Conservation (phyloP, 2,329 filamentous ascomycete species). For the Nigrospora oryzae region DNA sequence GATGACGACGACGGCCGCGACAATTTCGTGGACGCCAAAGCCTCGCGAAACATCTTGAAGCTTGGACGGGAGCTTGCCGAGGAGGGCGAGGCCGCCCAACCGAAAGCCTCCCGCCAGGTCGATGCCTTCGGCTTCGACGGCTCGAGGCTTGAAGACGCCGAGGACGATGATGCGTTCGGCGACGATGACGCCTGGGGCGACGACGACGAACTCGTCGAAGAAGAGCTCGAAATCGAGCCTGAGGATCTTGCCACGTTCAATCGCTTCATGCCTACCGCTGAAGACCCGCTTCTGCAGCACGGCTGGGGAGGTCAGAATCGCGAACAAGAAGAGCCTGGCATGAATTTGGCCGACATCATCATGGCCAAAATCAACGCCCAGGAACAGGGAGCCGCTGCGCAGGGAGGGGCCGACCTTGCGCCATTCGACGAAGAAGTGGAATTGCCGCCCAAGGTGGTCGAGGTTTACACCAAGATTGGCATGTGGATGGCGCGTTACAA, state of each 20-base stretch:
- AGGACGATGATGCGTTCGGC: constrained; percentile 36
- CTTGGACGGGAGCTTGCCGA: constrained; percentile 84
- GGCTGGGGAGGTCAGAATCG: constrained; percentile 40
- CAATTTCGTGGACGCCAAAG: constrained; percentile 76
- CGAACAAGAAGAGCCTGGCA: constrained; percentile 31
- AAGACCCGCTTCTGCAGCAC: constrained; percentile 64
- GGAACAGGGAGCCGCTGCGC: constrained; percentile 50
- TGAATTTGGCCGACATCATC: constrained; percentile 86
- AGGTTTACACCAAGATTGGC: constrained; percentile 76
- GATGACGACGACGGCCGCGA: constrained; percentile 46
- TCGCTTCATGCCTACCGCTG: constrained; percentile 71
- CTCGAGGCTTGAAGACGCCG: constrained; percentile 52
- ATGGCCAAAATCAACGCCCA: constrained; percentile 89
- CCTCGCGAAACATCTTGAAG: constrained; percentile 79
- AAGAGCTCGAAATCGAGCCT: constrained; percentile 76
- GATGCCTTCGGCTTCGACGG: constrained; percentile 79
- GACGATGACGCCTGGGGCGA: constrained; percentile 54
- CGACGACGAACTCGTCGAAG: constrained; percentile 66
- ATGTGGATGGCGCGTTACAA: constrained; percentile 55
- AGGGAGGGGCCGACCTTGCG: constrained; percentile 41
- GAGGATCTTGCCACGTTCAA: constrained; percentile 85
- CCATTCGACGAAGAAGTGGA: constrained; percentile 73
- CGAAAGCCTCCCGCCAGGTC: constrained; percentile 29
- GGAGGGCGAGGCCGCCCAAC: constrained; percentile 55
- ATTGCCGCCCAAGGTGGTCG: constrained; percentile 82